Evolutionary conservation across 208 protist species (phyloP).

Genomic region (Leishmania guyanensis): DNA sequence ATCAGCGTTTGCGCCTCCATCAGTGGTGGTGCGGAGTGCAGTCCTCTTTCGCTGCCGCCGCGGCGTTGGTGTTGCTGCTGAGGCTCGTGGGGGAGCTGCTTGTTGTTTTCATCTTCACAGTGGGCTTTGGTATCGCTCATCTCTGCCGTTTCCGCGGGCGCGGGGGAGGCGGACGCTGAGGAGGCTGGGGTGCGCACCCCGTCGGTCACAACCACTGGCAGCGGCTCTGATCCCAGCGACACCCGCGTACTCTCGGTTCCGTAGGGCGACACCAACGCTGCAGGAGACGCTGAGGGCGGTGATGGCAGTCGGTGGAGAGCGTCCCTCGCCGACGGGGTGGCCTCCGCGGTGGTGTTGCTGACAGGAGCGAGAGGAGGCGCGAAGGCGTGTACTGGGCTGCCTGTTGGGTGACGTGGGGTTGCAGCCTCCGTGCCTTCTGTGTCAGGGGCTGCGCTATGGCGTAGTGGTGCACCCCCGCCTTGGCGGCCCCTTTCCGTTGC

Average conservation of each 20-base stretch:
- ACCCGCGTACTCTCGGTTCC: constrained; percentile 16
- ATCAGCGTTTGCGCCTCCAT: background rate
- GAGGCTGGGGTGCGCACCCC: background rate
- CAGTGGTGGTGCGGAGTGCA: background rate
- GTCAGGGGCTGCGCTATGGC: background rate
- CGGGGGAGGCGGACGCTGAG: constrained; percentile 1
- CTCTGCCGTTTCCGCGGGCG: background rate
- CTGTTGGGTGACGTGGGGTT: background rate
- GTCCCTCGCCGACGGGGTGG: background rate
- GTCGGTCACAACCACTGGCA: background rate
- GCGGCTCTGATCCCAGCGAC: constrained; percentile 21
- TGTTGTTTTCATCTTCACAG: background rate
- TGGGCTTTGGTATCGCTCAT: background rate
- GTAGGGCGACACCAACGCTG: constrained; percentile 8
- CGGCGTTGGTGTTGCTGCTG: background rate
- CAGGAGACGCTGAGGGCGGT: background rate
- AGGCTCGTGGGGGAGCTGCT: background rate
- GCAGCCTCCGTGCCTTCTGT: background rate
- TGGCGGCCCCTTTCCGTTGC: too few species aligned
- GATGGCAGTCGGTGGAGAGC: background rate
- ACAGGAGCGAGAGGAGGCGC: background rate
- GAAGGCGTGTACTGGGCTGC: background rate
- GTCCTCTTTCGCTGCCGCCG: background rate
- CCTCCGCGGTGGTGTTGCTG: background rate
- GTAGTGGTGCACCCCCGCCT: background rate